Evolutionary conservation across 495 filamentous ascomycete species (phyloP).

Genomic region (Trichoderma asperelloides): DNA sequence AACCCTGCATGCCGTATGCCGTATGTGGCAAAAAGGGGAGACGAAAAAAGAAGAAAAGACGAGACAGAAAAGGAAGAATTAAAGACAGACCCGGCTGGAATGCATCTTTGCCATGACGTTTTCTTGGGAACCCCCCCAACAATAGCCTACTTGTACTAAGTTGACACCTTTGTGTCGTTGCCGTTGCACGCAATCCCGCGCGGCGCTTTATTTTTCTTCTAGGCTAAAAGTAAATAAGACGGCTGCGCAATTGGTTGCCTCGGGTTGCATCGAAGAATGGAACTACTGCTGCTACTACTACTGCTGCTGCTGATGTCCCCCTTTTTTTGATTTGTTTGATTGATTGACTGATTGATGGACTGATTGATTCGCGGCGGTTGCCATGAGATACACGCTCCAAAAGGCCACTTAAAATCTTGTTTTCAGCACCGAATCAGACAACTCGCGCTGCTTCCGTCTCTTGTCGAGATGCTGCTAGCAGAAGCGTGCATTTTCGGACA

Average conservation of each 20-base stretch:
- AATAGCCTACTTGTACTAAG: too few species aligned
- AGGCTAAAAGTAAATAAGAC: constrained; percentile 4
- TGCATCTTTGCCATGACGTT: background rate
- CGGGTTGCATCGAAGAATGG: background rate
- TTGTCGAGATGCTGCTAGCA: too few species aligned
- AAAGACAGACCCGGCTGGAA: background rate
- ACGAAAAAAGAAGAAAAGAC: background rate
- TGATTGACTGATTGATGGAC: background rate
- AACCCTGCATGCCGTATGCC: too few species aligned
- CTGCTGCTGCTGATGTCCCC: background rate
- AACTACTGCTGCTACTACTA: too few species aligned
- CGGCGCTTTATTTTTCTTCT: background rate
- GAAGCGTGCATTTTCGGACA: too few species aligned
- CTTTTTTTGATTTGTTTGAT: background rate
- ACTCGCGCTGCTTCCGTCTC: too few species aligned
- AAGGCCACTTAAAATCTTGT: too few species aligned
- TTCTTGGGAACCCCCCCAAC: background rate
- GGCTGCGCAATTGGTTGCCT: background rate
- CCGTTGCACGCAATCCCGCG: background rate
- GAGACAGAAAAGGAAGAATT: background rate
- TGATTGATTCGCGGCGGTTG: too few species aligned
- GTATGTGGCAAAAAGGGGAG: background rate
- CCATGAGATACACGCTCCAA: too few species aligned
- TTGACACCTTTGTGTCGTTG: background rate
- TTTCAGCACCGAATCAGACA: too few species aligned